Base-by-base conservation (phyloP, 768 basidiomycete genomes). In the Atractiella rhizophila region DNA sequence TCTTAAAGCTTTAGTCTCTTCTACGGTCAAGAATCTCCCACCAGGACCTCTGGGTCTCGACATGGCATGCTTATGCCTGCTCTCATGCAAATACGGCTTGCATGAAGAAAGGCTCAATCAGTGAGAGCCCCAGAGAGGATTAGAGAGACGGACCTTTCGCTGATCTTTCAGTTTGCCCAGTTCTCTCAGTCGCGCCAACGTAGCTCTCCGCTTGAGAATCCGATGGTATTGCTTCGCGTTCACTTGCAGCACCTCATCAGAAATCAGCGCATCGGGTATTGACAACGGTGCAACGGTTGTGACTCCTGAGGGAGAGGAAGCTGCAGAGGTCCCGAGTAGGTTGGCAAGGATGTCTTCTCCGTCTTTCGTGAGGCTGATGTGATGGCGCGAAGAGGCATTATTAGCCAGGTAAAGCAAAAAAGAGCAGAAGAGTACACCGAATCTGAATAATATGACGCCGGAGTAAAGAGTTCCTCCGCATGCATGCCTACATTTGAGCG, bases 151-250 rank as follows among this genome's bases (percentile, higher is more conserved):
- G 23, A 51, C 88, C 71, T 98, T 96, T 57, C 91, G 68, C 59
- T 88, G 79, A 50, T 75, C 68, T 43, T 82, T 85, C 48, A 98
- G 69, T 48, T 82, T 68, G 51, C 91, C 85, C 39, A 96, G 67
- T 60, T 96, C 88, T 54, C 91, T 86, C 39, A 94, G 67, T 36
- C 91, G 68, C 3, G 82, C 80, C 32, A 88, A 64, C 5, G 88
- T 85, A 50, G 79, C 70, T 42, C 91, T 69, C 48, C 91, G 69
- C 64, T 96, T 94, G 60, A 98, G 70, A 54, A 98, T 96, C 56
- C 91, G 79, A 53, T 86, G 83, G 59, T 96, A 98, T 62, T 98
- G 91, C 57, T 98, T 98, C 45, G 91, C 88, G 53, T 98, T 98
- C 44, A 98, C 91, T 62, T 94, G 94, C 51, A 98, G 73, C 23